Evolutionary conservation across 129 eudicot species (phyloP), one percentile per base, ranked within the genome.

Genomic region (Flaveria brownii): DNA sequence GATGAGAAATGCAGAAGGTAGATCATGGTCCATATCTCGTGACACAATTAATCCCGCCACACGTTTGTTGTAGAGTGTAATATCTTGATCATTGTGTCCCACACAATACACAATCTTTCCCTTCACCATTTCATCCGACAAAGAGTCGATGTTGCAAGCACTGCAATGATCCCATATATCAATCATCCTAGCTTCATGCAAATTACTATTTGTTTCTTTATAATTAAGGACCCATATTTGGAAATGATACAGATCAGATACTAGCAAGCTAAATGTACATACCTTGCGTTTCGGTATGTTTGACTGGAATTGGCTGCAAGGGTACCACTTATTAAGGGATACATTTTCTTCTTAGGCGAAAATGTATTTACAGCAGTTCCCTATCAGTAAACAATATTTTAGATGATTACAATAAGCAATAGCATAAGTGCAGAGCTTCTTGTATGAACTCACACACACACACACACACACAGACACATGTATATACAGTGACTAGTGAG

Each of bases 351-450:
- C 71, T 69, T 84, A 0, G 89, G 79, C 16, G 82, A 45, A 77
- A 82, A 93, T 50, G 97, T 87, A 77, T 93, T 90, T 12, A 93
- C 77, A n/a, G 96, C 78, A 70, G 77, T 77, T 54, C 98, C 98
- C 98, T 93, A 67, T 36, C 68, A 52, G 20, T 9, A 75, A 57
- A 76, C 62, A 75, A 26, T 14, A 78, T 26, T 46, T 30, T 4
- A 15, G 14, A 62, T 5, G 22, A 62, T 71, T 65, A 78, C 70
- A 25, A 45, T 26, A 55, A 46, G 71, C 71, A 47, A 52, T 52
- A 63, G 39, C 13, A 39, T 25, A 4, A 33, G 39, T 33, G 1
- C 5, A 4, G 39, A 33, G 39, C 39, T 33, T 33, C 39, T 4
- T 33, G 39, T 33, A 33, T 33, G 39, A 33, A 33, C 39, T 4